Evolutionary conservation across 2,329 filamentous ascomycete genomes (phyloP).

Genomic region (Raffaelea ambrosiae): DNA sequence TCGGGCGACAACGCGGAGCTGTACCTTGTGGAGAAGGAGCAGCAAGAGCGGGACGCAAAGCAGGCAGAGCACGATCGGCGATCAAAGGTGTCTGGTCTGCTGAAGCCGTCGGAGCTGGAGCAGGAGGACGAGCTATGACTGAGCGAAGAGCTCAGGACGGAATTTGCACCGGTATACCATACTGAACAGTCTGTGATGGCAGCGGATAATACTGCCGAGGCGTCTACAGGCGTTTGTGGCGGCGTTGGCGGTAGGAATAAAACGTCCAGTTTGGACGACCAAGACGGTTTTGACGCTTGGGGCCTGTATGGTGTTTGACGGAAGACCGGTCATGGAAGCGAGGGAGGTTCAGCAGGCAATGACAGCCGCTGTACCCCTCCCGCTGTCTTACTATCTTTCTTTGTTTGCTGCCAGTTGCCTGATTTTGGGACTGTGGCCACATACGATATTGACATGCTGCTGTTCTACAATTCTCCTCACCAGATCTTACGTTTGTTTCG

Average conservation of each 20-base stretch:
- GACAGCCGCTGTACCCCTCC: too few relatives aligned
- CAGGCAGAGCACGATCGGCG: constrained; percentile 83
- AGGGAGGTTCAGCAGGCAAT: constrained; percentile 1
- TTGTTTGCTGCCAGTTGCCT: background rate
- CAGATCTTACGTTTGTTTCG: background rate
- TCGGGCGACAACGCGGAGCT: constrained; percentile 91
- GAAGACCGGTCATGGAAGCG: constrained; percentile 2
- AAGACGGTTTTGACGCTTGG: constrained; percentile 10
- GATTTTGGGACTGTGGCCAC: too few relatives aligned
- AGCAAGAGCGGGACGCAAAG: constrained; percentile 77
- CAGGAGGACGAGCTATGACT: constrained; percentile 88
- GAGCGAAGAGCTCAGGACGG: constrained; percentile 55
- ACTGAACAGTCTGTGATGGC: too few relatives aligned
- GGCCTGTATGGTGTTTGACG: constrained; percentile 11
- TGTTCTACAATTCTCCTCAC: too few relatives aligned
- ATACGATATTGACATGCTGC: too few relatives aligned
- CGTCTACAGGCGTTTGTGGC: background rate
- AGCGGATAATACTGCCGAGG: too few relatives aligned
- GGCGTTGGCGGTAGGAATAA: background rate
- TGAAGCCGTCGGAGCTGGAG: constrained; percentile 96
- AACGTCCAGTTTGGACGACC: background rate
- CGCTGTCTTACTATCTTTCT: too few relatives aligned
- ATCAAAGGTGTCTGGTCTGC: constrained; percentile 87
- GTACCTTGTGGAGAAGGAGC: constrained; percentile 89
- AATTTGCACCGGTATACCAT: constrained; percentile 39